phyloP scores from a whole-genome alignment of 2,329 filamentous ascomycete species.

The Eutypella sp. region DNA sequence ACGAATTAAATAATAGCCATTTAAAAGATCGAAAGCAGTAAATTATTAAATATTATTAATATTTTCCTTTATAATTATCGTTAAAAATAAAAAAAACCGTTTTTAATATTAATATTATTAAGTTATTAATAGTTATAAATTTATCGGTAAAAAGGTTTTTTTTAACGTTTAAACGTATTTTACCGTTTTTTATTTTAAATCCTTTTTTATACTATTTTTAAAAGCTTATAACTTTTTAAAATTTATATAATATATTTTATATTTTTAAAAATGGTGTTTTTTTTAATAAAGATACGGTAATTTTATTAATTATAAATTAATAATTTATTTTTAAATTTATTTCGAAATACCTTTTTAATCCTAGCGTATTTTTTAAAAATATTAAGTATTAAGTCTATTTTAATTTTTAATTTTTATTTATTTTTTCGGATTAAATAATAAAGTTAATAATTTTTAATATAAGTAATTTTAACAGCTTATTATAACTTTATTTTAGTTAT shows the following conservation, averaged over 20 bases:
- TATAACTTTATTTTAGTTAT: neutral
- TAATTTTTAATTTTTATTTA: neutral
- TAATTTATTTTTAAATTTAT: neutral
- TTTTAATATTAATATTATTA: neutral
- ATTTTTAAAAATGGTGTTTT: neutral
- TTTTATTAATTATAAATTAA: neutral
- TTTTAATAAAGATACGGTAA: neutral
- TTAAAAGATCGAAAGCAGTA: too few species aligned
- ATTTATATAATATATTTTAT: neutral
- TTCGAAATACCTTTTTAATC: too few species aligned
- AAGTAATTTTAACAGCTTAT: neutral
- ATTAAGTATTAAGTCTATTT: too few species aligned
- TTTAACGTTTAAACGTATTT: too few species aligned
- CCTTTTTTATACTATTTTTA: neutral
- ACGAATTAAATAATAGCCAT: neutral
- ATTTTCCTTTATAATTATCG: neutral
- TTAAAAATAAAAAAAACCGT: neutral
- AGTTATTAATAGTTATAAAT: neutral
- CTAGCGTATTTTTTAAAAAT: too few species aligned
- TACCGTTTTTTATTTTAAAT: too few species aligned
- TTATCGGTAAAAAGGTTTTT: too few species aligned
- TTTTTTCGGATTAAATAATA: too few species aligned
- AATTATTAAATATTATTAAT: too few species aligned
- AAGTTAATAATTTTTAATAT: neutral
- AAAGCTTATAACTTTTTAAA: neutral